Conservation (phyloP, 495 filamentous ascomycete genomes). For the Neurospora sp. region DNA sequence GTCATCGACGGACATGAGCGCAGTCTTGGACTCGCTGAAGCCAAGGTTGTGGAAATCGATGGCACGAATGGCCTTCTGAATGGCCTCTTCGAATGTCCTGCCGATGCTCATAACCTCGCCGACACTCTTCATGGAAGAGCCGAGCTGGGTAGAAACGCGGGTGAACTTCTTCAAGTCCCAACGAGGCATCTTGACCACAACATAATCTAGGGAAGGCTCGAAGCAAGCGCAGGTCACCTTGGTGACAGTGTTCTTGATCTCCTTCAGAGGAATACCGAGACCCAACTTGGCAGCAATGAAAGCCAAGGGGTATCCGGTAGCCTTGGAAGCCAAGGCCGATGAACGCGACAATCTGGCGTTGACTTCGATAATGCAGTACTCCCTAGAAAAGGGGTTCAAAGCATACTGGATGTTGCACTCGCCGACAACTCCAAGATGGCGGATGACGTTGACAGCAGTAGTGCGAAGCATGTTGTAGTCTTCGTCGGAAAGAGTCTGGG, state of each 20-base stretch:
- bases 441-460: conserved; percentile 96
- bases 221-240: conserved; percentile 96
- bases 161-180: conserved; percentile 99
- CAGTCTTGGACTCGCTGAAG: conserved; percentile 72
- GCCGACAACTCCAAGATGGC: conserved; percentile 91
- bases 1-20: conserved; percentile 89
- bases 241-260: conserved; percentile 93
- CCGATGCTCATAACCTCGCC: conserved; percentile 99
- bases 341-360: conserved; percentile 93
- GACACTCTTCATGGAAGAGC: conserved; percentile 99
- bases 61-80: conserved; percentile 93
- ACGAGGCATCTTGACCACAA: conserved; percentile 96
- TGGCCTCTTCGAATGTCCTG: conserved; percentile 92
- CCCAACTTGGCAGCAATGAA: conserved; percentile 96
- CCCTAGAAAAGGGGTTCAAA: conserved; percentile 88
- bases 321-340: conserved; percentile 91
- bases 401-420: conserved; percentile 99
- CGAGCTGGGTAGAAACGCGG: conserved; percentile 85
- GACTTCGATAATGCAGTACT: conserved; percentile 99
- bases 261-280: conserved; percentile 87
- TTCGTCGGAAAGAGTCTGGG: conserved; percentile 88
- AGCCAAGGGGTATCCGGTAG: conserved; percentile 90
- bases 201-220: conserved; percentile 97
- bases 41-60: conserved; percentile 94
- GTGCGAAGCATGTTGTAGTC: conserved; percentile 99